Base-by-base conservation (phyloP, 768 basidiomycete genomes). In the Lentinula lateritia region DNA sequence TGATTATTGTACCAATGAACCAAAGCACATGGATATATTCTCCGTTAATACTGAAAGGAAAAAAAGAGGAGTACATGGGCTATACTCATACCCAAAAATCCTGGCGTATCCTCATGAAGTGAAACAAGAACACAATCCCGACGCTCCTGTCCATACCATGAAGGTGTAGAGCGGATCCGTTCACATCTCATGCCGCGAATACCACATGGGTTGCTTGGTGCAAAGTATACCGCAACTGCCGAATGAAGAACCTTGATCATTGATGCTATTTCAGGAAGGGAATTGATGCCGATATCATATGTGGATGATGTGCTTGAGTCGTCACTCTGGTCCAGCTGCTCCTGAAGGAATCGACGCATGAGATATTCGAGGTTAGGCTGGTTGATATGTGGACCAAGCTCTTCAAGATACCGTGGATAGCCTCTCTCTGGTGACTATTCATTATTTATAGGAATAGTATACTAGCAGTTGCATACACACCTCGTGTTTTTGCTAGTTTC, bases 1-100 rank as follows among this genome's bases (percentile, higher is more conserved):
- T 55, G 52, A 32, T 28, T 60, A 45, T 54, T 56, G 58, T 72
- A 75, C 70, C 71, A 72, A 3, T 73, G 60, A 0, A 76, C 69
- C 3, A 75, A 61, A 0, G 71, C 73, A 64, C 73, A 75, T 0
- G 66, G 64, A 42, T 70, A 68, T 10, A 16, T 34, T 1, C 35
- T 59, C 10, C 50, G 64, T 2, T 58, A 16, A 55, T 67, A 63
- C 20, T 32, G 58, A 50, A 75, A 68, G 8, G 71, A 72, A 35
- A 75, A 68, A 23, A 74, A 69, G 3, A 73, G 67, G 13, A 52
- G 52, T 1, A 74, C 68, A 9, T 64, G 63, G 3, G 62, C 72
- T 35, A 69, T 65, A 34, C 64, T 55, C 45, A 72, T 61, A 4
- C 68, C 67, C 15, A 35, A 50, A 50, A 74, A 67, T 0, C 74